phyloP scores from a whole-genome alignment of 2,329 filamentous ascomycete species.

The Aquanectria penicillioides region DNA sequence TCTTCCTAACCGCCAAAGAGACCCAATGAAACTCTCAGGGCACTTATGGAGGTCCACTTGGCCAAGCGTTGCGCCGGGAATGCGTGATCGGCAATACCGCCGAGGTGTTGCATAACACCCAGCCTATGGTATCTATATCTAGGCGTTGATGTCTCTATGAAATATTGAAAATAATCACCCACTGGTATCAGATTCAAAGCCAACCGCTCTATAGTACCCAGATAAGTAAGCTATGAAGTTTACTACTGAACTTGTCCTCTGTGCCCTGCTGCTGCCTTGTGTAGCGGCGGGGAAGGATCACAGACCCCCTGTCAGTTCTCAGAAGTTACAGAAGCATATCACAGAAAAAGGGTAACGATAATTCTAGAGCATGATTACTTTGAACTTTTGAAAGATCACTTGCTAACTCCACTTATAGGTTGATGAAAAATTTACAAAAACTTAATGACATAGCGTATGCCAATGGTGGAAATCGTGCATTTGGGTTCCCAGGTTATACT shows the following conservation, averaged over 20 bases:
- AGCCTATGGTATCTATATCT: slow-evolving; percentile 4
- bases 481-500: slow-evolving; percentile 44
- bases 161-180: background rate
- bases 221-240: slow-evolving; percentile 36
- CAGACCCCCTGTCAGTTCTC: slow-evolving; percentile 30
- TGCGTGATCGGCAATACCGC: background rate
- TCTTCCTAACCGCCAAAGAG: background rate
- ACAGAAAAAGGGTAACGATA: slow-evolving; percentile 34
- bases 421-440: slow-evolving; percentile 40
- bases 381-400: fast-evolving
- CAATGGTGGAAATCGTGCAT: slow-evolving; percentile 46
- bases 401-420: slow-evolving; percentile 14
- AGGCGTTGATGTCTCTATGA: background rate
- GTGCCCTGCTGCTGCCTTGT: slow-evolving; percentile 42
- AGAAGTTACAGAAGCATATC: slow-evolving; percentile 38
- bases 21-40: background rate
- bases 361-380: background rate
- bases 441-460: slow-evolving; percentile 45
- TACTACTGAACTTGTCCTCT: slow-evolving; percentile 21
- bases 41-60: background rate
- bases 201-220: too few relatives aligned
- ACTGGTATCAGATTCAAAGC: background rate
- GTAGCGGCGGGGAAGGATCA: slow-evolving; percentile 32
- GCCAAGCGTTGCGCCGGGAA: background rate
- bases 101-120: too few relatives aligned